Conservation (phyloP, 345 rosid species). For the Erodium maritimum region DNA sequence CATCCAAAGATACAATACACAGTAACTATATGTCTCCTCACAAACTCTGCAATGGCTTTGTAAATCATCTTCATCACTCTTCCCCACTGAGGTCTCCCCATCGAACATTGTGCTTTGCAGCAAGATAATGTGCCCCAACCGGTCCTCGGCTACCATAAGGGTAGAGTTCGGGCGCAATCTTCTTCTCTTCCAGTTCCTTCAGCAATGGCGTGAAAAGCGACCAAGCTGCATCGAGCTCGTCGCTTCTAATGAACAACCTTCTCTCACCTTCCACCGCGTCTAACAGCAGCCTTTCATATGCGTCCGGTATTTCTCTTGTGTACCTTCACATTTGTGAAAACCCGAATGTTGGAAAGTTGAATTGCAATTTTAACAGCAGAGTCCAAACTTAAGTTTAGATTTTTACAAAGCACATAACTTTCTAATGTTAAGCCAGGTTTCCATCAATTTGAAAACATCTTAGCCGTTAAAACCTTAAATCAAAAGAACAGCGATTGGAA, state of each 20-base stretch:
- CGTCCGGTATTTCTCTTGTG: conserved; percentile 68
- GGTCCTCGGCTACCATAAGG: conserved; percentile 92
- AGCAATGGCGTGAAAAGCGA: conserved; percentile 59
- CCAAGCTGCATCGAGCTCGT: conserved; percentile 91
- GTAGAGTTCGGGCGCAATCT: conserved; percentile 65
- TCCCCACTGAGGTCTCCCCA: conserved; percentile 76
- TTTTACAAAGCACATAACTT: no score
- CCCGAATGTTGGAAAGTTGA: no score
- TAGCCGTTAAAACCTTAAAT: no score
- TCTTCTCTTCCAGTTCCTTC: conserved; percentile 58
- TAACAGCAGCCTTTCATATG: conserved; percentile 78
- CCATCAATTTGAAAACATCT: no score
- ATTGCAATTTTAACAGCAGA: no score
- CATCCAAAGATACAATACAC: no score
- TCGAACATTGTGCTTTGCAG: conserved; percentile 75
- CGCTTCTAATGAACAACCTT: conserved; percentile 74
- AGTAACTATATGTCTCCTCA: no score
- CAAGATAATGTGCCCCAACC: conserved; percentile 82
- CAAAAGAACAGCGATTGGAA: no score
- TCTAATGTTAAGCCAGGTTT: no score
- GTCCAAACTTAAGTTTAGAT: no score
- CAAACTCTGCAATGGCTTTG: no score
- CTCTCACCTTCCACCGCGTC: conserved; percentile 84
- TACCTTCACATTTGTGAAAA: conserved; percentile 41
- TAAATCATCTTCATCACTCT: conserved; percentile 12